phyloP scores from a whole-genome alignment of 208 protist genomes.

The Leishmania braziliensis region DNA sequence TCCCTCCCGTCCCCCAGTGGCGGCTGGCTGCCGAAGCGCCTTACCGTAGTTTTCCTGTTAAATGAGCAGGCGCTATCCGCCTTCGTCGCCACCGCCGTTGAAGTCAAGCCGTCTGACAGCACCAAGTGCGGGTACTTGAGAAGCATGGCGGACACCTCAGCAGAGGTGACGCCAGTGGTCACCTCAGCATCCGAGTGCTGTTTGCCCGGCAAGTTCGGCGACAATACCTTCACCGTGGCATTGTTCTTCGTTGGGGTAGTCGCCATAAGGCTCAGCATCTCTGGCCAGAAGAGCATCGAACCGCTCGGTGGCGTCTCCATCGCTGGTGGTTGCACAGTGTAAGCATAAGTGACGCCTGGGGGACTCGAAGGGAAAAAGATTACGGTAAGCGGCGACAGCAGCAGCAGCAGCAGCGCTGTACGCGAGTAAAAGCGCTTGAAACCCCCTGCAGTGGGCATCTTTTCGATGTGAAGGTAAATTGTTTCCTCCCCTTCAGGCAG shows the following conservation, averaged over 20 bases:
- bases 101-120: not conserved
- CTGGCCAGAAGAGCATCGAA: constrained; percentile 11
- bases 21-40: too few relatives aligned
- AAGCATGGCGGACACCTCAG: constrained; percentile 15
- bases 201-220: not conserved
- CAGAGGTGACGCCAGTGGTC: not conserved
- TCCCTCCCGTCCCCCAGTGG: not conserved
- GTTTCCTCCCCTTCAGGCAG: too few relatives aligned
- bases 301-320: constrained; percentile 12
- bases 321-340: not conserved
- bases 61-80: not conserved
- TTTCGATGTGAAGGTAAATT: too few relatives aligned
- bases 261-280: not conserved
- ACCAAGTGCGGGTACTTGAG: not conserved
- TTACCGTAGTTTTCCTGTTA: not conserved
- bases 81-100: constrained; percentile 7
- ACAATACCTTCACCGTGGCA: not conserved
- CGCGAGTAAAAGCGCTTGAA: not conserved
- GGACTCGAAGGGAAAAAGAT: not conserved
- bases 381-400: not conserved
- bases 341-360: not conserved
- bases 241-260: not conserved
- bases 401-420: not conserved
- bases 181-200: constrained; percentile 6
- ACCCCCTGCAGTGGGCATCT: too few relatives aligned